These are phyloP conservation scores for Cladophialophora immunda DNA, from an alignment of 2,329 filamentous ascomycete genomes.

Conservation along the genomic window DNA sequence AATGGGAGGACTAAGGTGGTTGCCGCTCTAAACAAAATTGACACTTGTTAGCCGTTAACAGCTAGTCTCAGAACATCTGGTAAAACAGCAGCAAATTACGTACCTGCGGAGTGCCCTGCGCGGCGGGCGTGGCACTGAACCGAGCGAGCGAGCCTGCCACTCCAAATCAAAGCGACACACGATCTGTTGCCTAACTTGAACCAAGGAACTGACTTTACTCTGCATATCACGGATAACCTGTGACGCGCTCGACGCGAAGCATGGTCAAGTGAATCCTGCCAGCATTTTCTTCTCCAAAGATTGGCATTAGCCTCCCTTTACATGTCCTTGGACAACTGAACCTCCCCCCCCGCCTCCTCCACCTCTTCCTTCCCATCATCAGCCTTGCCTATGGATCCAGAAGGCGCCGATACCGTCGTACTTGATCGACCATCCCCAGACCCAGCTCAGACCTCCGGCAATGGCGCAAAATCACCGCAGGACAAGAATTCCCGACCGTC, in stretches of 20 bases:
- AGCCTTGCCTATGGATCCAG: slow-evolving; percentile 39
- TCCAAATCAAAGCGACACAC: slow-evolving; percentile 1
- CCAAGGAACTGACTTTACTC: neutral
- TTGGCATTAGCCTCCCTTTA: neutral
- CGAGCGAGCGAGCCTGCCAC: neutral
- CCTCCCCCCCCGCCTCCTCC: neutral
- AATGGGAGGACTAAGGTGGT: no score
- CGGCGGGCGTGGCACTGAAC: neutral
- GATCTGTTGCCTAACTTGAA: slow-evolving; percentile 11
- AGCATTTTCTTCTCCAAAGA: slow-evolving; percentile 1
- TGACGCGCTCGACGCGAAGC: neutral
- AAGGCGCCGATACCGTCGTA: slow-evolving; percentile 41
- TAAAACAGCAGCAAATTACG: neutral
- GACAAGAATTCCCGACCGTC: slow-evolving; percentile 28
- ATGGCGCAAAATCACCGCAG: neutral
- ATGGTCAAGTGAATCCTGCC: neutral
- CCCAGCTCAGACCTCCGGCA: slow-evolving; percentile 1
- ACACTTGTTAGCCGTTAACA: neutral
- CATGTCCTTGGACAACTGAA: neutral
- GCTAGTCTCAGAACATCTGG: neutral
- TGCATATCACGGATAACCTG: neutral
- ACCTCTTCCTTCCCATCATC: neutral
- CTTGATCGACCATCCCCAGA: slow-evolving; percentile 35
- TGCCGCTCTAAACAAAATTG: neutral
- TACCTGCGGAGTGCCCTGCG: neutral